Evolutionary conservation across 1,284 basidiomycete genomes (phyloP), one percentile per base, ranked within the genome.

Genomic region (Inonotus obliquus): DNA sequence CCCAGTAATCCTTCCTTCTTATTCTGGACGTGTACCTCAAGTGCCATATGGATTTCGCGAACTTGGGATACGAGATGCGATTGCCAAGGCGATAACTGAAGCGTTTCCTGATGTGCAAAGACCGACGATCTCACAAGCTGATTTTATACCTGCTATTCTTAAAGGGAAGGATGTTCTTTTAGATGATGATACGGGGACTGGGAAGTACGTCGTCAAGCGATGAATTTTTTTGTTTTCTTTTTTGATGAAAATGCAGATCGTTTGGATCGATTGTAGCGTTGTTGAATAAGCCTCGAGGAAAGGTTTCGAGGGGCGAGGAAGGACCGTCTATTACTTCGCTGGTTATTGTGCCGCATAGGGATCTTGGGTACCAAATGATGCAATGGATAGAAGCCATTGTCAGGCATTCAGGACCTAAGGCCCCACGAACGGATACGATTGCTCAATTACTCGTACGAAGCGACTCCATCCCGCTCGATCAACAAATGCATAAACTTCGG

Each of bases 341-440:
- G 47, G 73, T 90, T 23, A 75, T 92, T 48, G 87, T 91, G 3
- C 90, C 90, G 4, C 90, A 92, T 69, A 78, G 83, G 37, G 89
- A 91, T 68, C 75, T 92, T 63, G 89, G 84, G 2, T 80, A 81
- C 67, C 90, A 92, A 71, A 79, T 85, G 55, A 72, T 80, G 54
- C 76, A 84, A 59, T 92, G 90, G 89, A 81, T 88, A 53, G 74
- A 85, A 63, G 76, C 77, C 55, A 78, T 89, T 62, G 73, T 79
- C 41, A 66, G 70, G 17, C 65, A 72, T 23, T 71, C 68, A 66
- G 69, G 70, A 10, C 57, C 62, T 11, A 59, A 63, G 35, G 66
- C 70, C 19, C 69, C 71, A 64, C 66, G 73, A 14, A 67, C 83
- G 53, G 63, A 72, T 4, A 75, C 76, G 2, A 71, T 86, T 38